Evolutionary conservation across 2,329 filamentous ascomycete genomes (phyloP).

Genomic region (Botrytis tulipae): DNA sequence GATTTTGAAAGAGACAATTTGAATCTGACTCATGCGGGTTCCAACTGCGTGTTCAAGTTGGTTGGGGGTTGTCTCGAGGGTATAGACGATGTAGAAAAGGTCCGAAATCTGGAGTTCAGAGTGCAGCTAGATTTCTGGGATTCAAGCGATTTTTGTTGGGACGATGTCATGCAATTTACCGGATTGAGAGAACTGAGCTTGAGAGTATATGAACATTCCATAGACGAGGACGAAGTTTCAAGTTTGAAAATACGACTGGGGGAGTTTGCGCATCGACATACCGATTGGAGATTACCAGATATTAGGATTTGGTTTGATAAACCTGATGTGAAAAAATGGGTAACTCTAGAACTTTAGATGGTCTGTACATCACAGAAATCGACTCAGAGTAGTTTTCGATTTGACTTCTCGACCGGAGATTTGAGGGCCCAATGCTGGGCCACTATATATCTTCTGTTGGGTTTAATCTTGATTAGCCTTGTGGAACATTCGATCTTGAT

Average conservation of each 20-base stretch:
- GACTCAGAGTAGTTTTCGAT: background rate
- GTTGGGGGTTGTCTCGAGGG: constrained; percentile 25
- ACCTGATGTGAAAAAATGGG: too few species aligned
- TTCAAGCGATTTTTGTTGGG: background rate
- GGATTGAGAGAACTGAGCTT: background rate
- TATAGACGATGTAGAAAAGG: constrained; percentile 25
- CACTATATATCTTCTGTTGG: background rate
- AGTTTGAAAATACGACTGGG: background rate
- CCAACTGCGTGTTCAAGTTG: constrained; percentile 26
- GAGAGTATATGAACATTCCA: background rate
- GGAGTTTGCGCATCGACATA: background rate
- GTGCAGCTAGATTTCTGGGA: constrained; percentile 5
- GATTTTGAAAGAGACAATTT: constrained; percentile 28
- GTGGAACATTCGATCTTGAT: background rate
- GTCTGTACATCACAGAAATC: background rate
- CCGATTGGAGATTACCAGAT: background rate
- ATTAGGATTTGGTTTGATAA: background rate
- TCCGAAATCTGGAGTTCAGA: constrained; percentile 26
- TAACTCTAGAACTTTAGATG: background rate
- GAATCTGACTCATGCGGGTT: constrained; percentile 20
- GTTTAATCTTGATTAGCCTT: background rate
- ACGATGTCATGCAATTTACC: background rate
- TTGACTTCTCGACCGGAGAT: background rate
- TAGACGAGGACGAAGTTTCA: background rate
- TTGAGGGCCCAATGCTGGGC: background rate